A percentile compares a stretch with the other conserved stretches of the same genome.
Evolutionary conservation across 495 filamentous ascomycete genomes (phyloP).

Genomic region (Penicillium macrosclerotiorum): DNA sequence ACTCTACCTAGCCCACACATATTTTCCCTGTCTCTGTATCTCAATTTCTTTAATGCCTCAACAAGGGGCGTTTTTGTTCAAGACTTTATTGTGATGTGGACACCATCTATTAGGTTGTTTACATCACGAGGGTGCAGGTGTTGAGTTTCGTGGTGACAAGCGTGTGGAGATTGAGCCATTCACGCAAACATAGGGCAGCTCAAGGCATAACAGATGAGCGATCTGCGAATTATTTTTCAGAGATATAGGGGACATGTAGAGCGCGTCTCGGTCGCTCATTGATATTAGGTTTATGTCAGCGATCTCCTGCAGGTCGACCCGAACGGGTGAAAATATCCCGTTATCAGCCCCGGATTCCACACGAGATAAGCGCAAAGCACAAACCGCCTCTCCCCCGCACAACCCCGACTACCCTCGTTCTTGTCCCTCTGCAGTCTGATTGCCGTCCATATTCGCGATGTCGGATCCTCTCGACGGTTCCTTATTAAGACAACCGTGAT

Average conservation of each 20-base stretch:
- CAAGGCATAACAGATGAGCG: no score
- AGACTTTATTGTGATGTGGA: no score
- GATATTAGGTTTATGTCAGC: not conserved
- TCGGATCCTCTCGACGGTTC: constrained; percentile 3
- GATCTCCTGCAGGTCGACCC: not conserved
- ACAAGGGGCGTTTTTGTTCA: no score
- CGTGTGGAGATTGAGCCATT: no score
- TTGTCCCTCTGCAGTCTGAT: not conserved
- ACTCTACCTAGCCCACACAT: no score
- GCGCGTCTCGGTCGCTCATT: not conserved
- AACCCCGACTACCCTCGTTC: not conserved
- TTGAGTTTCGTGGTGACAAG: no score
- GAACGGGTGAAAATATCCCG: constrained; percentile 3
- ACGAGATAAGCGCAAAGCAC: constrained; percentile 2
- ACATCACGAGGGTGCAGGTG: no score
- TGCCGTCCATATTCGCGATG: constrained; percentile 7
- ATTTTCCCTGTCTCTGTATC: no score
- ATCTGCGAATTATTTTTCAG: no score
- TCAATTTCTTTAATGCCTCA: no score
- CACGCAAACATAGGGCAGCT: no score
- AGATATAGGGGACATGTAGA: not conserved
- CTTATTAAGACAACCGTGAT: constrained; percentile 19
- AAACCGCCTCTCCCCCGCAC: not conserved
- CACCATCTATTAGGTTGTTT: no score
- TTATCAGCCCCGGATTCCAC: not conserved